These are phyloP conservation scores for Zea luxurians DNA, from an alignment of 176 grass and related monocot species.

Conservation along the genomic window DNA sequence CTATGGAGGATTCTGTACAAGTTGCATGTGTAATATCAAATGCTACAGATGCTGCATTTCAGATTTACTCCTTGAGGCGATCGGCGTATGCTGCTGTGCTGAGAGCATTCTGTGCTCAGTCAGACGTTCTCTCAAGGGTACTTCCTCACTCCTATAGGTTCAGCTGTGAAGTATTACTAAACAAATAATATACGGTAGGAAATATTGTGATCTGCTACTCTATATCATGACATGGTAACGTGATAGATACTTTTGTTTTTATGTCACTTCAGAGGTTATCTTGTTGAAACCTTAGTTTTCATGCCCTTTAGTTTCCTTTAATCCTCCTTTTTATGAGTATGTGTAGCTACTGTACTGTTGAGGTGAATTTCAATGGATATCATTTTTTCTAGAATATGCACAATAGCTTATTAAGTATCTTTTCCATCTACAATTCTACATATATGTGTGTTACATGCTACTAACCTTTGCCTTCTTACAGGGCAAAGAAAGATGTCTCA, in stretches of 20 bases:
- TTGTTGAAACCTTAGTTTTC: conserved; percentile 2
- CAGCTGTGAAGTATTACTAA: conserved; percentile 4
- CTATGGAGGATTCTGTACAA: conserved; percentile 28
- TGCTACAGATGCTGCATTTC: conserved; percentile 47
- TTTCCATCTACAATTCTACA: not conserved
- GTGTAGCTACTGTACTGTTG: not conserved
- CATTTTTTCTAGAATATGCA: not conserved
- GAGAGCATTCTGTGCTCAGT: conserved; percentile 60
- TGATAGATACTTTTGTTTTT: not conserved
- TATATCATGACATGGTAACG: conserved; percentile 8
- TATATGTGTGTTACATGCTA: conserved; percentile 18
- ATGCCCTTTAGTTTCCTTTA: not conserved
- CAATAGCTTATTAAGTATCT: conserved; percentile 2
- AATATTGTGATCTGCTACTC: not conserved
- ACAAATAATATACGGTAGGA: not conserved
- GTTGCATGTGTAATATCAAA: conserved; percentile 23
- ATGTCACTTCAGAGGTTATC: conserved; percentile 8
- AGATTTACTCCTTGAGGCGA: conserved; percentile 57
- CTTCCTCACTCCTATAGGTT: conserved; percentile 20
- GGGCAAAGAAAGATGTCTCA: conserved; percentile 47
- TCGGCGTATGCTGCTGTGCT: conserved; percentile 65
- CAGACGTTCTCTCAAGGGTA: conserved; percentile 69
- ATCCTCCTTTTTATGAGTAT: not conserved
- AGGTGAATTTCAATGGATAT: not conserved
- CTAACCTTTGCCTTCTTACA: conserved; percentile 38